phyloP scores from a whole-genome alignment of 306 rosid species.

The Vigna unguiculata region DNA sequence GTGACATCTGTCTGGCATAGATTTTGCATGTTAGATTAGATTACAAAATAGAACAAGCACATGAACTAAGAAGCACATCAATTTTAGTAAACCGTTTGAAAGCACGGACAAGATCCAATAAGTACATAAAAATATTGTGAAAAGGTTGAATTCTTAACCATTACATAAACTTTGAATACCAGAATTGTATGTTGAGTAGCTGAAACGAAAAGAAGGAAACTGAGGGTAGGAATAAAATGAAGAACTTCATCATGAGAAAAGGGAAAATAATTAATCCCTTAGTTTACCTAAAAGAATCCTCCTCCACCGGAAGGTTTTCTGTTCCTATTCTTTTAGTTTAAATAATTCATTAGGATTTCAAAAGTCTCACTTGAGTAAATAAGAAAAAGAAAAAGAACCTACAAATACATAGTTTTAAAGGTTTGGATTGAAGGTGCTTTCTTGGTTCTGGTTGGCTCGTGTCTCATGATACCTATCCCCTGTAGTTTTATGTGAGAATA shows the following conservation, averaged over 20 bases:
- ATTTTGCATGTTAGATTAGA: slow-evolving; percentile 25
- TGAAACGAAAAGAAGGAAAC: slow-evolving; percentile 30
- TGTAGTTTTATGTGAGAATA: too few relatives aligned
- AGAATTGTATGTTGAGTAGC: slow-evolving; percentile 23
- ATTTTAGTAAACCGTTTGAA: slow-evolving; percentile 11
- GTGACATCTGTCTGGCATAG: slow-evolving; percentile 85
- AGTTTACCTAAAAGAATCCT: background rate
- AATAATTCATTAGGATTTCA: background rate
- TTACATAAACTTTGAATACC: slow-evolving; percentile 27
- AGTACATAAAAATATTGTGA: slow-evolving; percentile 8
- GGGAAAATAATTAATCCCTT: slow-evolving; percentile 15
- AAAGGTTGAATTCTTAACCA: slow-evolving; percentile 13
- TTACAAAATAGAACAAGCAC: background rate
- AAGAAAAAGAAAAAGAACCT: too few relatives aligned
- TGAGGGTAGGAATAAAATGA: slow-evolving; percentile 10
- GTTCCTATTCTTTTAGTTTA: slow-evolving; percentile 4
- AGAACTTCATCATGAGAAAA: slow-evolving; percentile 16
- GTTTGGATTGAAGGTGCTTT: too few relatives aligned
- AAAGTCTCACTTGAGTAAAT: too few relatives aligned
- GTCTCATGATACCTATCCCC: too few relatives aligned
- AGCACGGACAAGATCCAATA: slow-evolving; percentile 20
- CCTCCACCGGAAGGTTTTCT: background rate
- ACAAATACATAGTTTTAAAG: too few relatives aligned
- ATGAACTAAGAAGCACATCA: slow-evolving; percentile 11
- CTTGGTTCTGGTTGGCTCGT: too few relatives aligned